phyloP scores from a whole-genome alignment of 495 filamentous ascomycete species.

The Penicillium arizonense region DNA sequence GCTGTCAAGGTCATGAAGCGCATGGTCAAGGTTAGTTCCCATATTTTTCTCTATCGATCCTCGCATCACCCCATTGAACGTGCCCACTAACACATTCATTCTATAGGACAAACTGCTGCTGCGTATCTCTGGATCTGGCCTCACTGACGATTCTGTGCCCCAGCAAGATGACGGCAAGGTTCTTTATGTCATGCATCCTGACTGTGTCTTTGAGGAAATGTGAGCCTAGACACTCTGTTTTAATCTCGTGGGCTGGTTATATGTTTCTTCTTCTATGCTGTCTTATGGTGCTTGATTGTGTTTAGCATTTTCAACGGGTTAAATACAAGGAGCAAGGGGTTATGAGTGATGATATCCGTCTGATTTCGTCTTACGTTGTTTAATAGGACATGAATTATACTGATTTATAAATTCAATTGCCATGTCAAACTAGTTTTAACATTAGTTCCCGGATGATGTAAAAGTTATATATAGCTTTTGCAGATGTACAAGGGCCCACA shows the following conservation, averaged over 20 bases:
- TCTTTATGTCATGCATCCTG: conserved; percentile 92
- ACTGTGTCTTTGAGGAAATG: conserved; percentile 79
- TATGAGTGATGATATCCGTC: conserved; percentile 36
- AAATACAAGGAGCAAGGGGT: conserved; percentile 28
- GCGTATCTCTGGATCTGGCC: conserved; percentile 81
- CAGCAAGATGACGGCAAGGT: conserved; percentile 50
- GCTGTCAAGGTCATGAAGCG: conserved; percentile 89
- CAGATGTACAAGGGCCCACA: too few species aligned
- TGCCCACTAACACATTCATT: conserved; percentile 9
- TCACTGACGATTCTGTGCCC: conserved; percentile 54
- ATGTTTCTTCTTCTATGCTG: conserved; percentile 2
- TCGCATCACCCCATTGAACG: neutral
- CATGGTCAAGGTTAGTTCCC: conserved; percentile 83
- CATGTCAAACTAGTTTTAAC: too few species aligned
- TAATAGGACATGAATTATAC: conserved; percentile 16
- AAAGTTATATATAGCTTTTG: too few species aligned
- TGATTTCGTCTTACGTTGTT: conserved; percentile 14
- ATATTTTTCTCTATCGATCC: neutral
- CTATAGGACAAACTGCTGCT: conserved; percentile 86
- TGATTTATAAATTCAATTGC: neutral
- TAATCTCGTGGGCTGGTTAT: conserved; percentile 3
- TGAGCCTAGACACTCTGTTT: conserved; percentile 11
- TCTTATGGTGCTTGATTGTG: conserved; percentile 15
- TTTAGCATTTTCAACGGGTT: conserved; percentile 27
- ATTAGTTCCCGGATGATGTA: too few species aligned